These are phyloP conservation scores for Pichia eremophila DNA, from an alignment of 805 yeast species.

Conservation along the genomic window DNA sequence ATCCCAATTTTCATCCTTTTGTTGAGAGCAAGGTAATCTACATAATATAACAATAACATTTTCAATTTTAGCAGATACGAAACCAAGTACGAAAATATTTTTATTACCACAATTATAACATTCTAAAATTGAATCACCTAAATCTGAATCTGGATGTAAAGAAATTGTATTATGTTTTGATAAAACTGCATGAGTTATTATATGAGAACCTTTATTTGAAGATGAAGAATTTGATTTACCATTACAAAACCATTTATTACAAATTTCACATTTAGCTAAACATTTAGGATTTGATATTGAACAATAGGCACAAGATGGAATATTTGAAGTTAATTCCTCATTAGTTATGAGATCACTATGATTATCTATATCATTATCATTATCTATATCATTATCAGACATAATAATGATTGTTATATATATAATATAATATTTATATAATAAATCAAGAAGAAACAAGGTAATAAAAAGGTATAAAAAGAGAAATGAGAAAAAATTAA, in stretches of 20 bases:
- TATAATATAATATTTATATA: too few species aligned
- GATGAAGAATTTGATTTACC: constrained; percentile 45
- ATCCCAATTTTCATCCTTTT: constrained; percentile 75
- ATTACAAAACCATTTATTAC: constrained; percentile 88
- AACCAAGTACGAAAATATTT: constrained; percentile 76
- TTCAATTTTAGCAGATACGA: constrained; percentile 78
- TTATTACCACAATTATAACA: constrained; percentile 84
- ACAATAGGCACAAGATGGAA: constrained; percentile 54
- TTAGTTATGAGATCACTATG: too few species aligned
- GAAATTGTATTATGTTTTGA: constrained; percentile 68
- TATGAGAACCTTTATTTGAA: constrained; percentile 49
- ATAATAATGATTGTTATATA: too few species aligned
- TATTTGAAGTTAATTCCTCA: too few species aligned
- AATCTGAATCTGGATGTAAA: constrained; percentile 68
- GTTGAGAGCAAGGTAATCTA: constrained; percentile 79
- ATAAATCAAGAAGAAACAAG: too few species aligned
- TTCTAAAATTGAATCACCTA: constrained; percentile 82
- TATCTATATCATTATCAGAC: too few species aligned
- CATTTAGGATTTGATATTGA: constrained; percentile 56
- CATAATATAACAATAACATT: constrained; percentile 81
- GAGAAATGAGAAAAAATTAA: not conserved
- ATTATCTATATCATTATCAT: too few species aligned
- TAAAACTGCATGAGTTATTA: constrained; percentile 74
- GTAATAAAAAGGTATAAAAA: too few species aligned
- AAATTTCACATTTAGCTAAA: constrained; percentile 66